Conservation (phyloP, 208 protist species). For the Trypanosoma mega region DNA sequence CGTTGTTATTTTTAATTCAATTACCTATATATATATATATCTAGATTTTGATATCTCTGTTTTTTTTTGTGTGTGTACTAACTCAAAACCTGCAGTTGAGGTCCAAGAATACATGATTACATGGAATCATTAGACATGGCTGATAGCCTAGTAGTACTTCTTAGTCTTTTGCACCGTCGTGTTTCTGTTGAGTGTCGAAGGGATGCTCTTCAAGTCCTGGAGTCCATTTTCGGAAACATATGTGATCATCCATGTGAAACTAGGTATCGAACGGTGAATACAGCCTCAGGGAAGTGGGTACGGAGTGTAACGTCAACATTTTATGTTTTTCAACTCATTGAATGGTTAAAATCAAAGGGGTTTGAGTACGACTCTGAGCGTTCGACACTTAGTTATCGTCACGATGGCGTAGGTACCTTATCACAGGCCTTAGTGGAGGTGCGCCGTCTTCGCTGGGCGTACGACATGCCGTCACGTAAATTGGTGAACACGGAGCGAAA, state of each 20-base stretch:
- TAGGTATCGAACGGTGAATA: conserved; percentile 28
- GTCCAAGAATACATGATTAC: too few species aligned
- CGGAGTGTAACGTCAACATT: conserved; percentile 18
- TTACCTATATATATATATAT: too few species aligned
- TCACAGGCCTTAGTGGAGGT: conserved; percentile 2
- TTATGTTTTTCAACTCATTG: conserved; percentile 19
- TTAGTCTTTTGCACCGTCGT: conserved; percentile 18
- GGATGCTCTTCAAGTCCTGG: conserved; percentile 20
- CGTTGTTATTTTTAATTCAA: too few species aligned
- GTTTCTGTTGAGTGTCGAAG: conserved; percentile 15
- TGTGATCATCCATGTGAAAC: conserved; percentile 9
- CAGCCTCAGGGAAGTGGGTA: conserved; percentile 18
- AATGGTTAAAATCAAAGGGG: conserved; percentile 21
- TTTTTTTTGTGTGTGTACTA: too few species aligned
- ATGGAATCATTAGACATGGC: too few species aligned
- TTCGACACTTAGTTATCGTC: conserved; percentile 15
- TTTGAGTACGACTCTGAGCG: conserved; percentile 21
- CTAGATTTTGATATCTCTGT: too few species aligned
- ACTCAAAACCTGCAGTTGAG: too few species aligned
- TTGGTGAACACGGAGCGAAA: neutral
- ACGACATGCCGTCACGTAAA: neutral
- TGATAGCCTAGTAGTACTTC: conserved; percentile 1
- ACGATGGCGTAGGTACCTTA: neutral
- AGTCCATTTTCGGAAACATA: conserved; percentile 26
- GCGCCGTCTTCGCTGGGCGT: conserved; percentile 9